Base-by-base conservation (phyloP, 2,329 filamentous ascomycete genomes). In the Ceratocystis albifundus region DNA sequence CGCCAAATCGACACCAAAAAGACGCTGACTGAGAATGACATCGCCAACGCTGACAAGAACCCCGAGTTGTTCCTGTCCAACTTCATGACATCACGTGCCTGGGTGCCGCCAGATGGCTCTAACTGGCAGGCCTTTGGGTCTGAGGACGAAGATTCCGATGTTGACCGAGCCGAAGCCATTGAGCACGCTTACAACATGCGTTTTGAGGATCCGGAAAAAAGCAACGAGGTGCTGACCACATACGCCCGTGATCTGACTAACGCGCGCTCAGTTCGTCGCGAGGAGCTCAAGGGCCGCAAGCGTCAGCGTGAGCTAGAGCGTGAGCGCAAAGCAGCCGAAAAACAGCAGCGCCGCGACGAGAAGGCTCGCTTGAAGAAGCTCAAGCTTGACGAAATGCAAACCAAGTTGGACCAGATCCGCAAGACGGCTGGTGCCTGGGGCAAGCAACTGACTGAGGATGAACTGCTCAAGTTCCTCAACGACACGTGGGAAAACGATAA, bases 181-280 rank as follows among this genome's bases (percentile, higher is more conserved):
- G 94, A 99, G 77, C 83, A 89, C 70, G 92, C 92, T 3, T 99
- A 96, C 78, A 99, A 99, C 77, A 78, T 96, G 76, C 88, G 94
- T 44, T 99, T 99, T 72, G 94, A 99, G 74, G 89, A 97, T 71
- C 91, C 94, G 0, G 83, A 83, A 68, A 91, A 89, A 73, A 86
- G 89, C 71, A 96, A 96, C 73, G 90, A 96, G 76, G 86, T 88
- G 62, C 80, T 99, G 41, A 86, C 88, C 72, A 90, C 92, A 4
- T 96, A 96, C 76, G 88, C 93, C 66, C 88, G 93, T 84, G 90
- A 96, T 73, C 82, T 90, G 20, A 87, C 88, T 46, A 87, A 87
- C 48, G 86, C 88, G 69, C 88, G 89, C 70, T 94, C 92, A 0
- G 92, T 96, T 28, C 85, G 94, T 62, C 84, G 92, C 69, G 91